Conservation (phyloP, 2,329 filamentous ascomycete species). For the Leptosphaerulina australis region DNA sequence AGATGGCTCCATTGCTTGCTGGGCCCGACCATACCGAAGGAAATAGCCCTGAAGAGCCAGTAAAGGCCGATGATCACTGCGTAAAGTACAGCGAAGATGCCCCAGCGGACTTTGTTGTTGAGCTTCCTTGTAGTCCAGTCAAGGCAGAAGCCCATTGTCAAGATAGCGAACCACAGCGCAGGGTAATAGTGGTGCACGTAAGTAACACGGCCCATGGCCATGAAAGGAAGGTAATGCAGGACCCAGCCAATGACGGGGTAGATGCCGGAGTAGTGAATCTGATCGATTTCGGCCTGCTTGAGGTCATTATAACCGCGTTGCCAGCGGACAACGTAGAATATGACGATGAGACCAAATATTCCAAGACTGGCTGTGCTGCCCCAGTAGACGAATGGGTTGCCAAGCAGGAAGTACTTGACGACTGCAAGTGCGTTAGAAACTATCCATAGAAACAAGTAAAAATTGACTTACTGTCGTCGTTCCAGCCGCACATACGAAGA, state of each 20-base stretch:
- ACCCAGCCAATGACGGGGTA: constrained; percentile 95
- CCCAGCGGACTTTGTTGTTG: constrained; percentile 67
- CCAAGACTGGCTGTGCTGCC: constrained; percentile 81
- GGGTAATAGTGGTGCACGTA: constrained; percentile 99
- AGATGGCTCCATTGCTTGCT: constrained; percentile 87
- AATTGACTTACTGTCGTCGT: constrained; percentile 72
- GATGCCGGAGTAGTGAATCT: constrained; percentile 90
- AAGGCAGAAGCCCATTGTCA: constrained; percentile 83
- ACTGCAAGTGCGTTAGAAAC: too few relatives aligned
- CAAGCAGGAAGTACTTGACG: constrained; percentile 97
- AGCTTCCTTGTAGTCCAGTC: constrained; percentile 80
- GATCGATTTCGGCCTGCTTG: constrained; percentile 78
- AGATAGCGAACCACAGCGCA: constrained; percentile 94
- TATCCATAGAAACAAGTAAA: neutral
- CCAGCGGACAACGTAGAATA: constrained; percentile 92
- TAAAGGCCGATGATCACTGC: constrained; percentile 78
- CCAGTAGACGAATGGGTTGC: constrained; percentile 97
- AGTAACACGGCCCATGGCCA: constrained; percentile 97
- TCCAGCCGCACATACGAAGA: constrained; percentile 98
- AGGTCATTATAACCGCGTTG: constrained; percentile 92
- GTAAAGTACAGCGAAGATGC: constrained; percentile 77
- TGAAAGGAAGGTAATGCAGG: constrained; percentile 93
- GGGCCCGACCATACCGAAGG: constrained; percentile 90
- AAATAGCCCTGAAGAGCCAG: constrained; percentile 88
- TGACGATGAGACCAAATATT: constrained; percentile 71